These are phyloP conservation scores for Microthyrium microscopicum DNA, from an alignment of 2,329 filamentous ascomycete species.

Conservation along the genomic window DNA sequence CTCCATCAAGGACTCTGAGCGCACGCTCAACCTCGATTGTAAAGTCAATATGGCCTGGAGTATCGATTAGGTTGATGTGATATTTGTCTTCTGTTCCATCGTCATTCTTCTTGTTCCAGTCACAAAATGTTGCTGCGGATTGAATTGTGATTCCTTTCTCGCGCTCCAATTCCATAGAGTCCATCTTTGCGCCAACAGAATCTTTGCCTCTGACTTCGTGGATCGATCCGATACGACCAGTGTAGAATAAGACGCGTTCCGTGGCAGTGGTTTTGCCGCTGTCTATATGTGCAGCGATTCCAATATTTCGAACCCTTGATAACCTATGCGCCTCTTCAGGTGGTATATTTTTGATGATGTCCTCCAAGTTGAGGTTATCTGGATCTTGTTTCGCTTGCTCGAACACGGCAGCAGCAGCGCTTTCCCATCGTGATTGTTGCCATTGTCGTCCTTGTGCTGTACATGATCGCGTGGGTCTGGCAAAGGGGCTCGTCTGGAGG, in stretches of 20 bases:
- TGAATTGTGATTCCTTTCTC: slow-evolving; percentile 99
- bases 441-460: too few relatives aligned
- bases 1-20: slow-evolving; percentile 83
- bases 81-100: slow-evolving; percentile 78
- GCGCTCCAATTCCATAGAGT: slow-evolving; percentile 96
- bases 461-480: too few relatives aligned
- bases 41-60: slow-evolving; percentile 96
- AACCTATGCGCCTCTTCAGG: slow-evolving; percentile 64
- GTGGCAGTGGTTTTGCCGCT: slow-evolving; percentile 95
- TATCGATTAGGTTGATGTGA: slow-evolving; percentile 97
- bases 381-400: slow-evolving; percentile 43
- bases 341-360: slow-evolving; percentile 64
- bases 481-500: too few relatives aligned
- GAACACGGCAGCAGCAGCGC: slow-evolving; percentile 16
- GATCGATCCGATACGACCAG: slow-evolving; percentile 87
- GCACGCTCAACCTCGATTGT: slow-evolving; percentile 97
- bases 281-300: slow-evolving; percentile 96
- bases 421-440: slow-evolving; percentile 12
- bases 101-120: slow-evolving; percentile 76
- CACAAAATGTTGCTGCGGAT: slow-evolving; percentile 92
- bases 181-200: slow-evolving; percentile 95
- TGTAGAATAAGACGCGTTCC: slow-evolving; percentile 95
- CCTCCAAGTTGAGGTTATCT: slow-evolving; percentile 39
- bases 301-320: slow-evolving; percentile 81
- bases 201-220: slow-evolving; percentile 95